Evolutionary conservation across 495 filamentous ascomycete genomes (phyloP).

Genomic region (Recurvomyces mirabilis): DNA sequence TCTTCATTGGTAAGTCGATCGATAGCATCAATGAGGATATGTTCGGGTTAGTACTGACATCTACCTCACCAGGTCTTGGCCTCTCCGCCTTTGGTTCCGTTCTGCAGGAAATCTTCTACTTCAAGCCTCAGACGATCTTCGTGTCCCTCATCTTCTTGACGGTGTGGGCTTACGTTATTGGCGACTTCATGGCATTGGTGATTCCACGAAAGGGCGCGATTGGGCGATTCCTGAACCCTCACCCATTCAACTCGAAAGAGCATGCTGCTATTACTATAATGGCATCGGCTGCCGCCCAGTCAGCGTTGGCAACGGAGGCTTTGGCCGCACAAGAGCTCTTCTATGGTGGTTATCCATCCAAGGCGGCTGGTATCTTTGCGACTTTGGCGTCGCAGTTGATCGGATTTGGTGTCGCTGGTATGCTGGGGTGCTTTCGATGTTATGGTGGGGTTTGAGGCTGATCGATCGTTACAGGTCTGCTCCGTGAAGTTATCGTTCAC

Average conservation of each 20-base stretch:
- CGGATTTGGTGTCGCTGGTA: conserved; percentile 45
- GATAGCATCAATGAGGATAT: not conserved
- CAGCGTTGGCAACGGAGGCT: conserved; percentile 28
- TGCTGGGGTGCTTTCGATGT: too few relatives aligned
- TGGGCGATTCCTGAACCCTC: conserved; percentile 30
- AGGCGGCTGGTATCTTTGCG: conserved; percentile 30
- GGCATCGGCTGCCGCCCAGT: conserved; percentile 31
- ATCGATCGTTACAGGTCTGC: too few relatives aligned
- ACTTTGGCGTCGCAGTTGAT: conserved; percentile 37
- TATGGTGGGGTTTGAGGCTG: too few relatives aligned
- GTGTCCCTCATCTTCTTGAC: conserved; percentile 36
- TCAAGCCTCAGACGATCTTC: conserved; percentile 36
- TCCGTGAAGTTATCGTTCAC: conserved; percentile 43
- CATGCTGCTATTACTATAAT: conserved; percentile 35
- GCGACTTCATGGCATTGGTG: conserved; percentile 23
- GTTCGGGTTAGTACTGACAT: not conserved
- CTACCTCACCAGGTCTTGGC: not conserved
- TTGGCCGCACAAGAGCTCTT: conserved; percentile 36
- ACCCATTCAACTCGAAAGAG: conserved; percentile 35
- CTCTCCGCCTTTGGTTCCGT: not conserved
- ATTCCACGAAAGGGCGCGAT: conserved; percentile 31
- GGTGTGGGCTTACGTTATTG: conserved; percentile 30
- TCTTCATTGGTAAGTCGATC: not conserved
- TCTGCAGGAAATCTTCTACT: conserved; percentile 33
- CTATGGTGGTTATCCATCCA: conserved; percentile 32